phyloP scores from a whole-genome alignment of 441 rosid species.

The Flueggea neowawraea region DNA sequence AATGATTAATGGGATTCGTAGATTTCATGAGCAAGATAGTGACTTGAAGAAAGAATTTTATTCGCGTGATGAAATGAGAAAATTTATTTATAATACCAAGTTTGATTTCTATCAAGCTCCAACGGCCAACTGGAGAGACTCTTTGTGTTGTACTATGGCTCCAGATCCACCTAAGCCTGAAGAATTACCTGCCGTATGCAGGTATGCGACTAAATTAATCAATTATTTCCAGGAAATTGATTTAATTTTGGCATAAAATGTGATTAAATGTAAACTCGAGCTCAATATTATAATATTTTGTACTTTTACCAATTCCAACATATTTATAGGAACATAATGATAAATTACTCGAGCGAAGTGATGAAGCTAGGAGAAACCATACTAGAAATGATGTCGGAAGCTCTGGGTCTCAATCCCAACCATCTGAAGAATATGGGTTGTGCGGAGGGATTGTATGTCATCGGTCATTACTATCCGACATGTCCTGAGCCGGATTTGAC shows the following conservation, averaged over 20 bases:
- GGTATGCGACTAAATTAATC: constrained; percentile 14
- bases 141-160: constrained; percentile 20
- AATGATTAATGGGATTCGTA: no score
- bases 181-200: constrained; percentile 26
- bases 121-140: constrained; percentile 46
- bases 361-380: constrained; percentile 3
- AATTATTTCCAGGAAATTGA: no score
- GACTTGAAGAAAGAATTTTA: no score
- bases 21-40: no score
- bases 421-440: constrained; percentile 23
- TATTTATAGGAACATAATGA: constrained; percentile 7
- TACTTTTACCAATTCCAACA: no score
- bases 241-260: no score
- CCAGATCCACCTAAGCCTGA: constrained; percentile 21
- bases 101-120: no score
- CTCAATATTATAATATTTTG: not conserved
- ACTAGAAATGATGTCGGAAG: constrained; percentile 22
- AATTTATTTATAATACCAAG: no score
- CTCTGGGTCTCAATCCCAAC: constrained; percentile 22
- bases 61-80: no score
- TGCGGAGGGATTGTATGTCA: constrained; percentile 14
- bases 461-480: constrained; percentile 39
- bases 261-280: no score
- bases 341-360: constrained; percentile 11
- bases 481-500: constrained; percentile 42